phyloP scores from a whole-genome alignment of 1,284 basidiomycete species.

The Cryptococcus amylolentus region DNA sequence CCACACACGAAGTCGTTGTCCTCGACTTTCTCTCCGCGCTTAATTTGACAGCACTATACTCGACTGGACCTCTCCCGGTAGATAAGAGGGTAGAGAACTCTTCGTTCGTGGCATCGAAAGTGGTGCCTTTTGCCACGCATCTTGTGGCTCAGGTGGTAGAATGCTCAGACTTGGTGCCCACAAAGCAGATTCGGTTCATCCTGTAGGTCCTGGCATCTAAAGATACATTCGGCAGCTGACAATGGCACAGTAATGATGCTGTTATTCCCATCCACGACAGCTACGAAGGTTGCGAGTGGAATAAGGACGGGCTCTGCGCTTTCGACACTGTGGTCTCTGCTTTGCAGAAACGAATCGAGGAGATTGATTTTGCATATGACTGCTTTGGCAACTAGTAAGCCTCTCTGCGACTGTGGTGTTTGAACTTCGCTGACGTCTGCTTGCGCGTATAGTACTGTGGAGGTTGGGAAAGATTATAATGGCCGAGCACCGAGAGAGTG shows the following conservation, averaged over 20 bases:
- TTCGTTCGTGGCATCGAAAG: constrained; percentile 61
- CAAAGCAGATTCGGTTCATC: constrained; percentile 48
- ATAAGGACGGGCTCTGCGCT: constrained; percentile 73
- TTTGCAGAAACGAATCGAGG: constrained; percentile 62
- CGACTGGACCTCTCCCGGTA: constrained; percentile 23
- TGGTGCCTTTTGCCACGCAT: constrained; percentile 69
- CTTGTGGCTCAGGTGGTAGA: constrained; percentile 43
- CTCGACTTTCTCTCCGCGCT: constrained; percentile 71
- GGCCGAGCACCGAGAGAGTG: constrained; percentile 17
- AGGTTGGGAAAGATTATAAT: constrained; percentile 23
- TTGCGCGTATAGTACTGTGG: constrained; percentile 11
- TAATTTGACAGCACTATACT: constrained; percentile 58
- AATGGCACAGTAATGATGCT: constrained; percentile 68
- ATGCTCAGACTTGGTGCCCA: constrained; percentile 29
- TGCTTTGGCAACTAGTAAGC: constrained; percentile 70
- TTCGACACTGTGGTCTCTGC: constrained; percentile 68
- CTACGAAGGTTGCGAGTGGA: constrained; percentile 61
- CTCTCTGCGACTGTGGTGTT: no score
- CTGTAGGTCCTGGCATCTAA: constrained; percentile 16
- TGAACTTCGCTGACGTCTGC: background rate
- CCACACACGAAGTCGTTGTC: constrained; percentile 60
- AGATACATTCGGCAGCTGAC: no score
- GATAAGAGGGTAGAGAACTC: constrained; percentile 10
- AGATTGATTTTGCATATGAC: constrained; percentile 71
- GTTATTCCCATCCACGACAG: constrained; percentile 74